Evolutionary conservation across 345 rosid genomes (phyloP).

Genomic region (Hypericum androsaemum): DNA sequence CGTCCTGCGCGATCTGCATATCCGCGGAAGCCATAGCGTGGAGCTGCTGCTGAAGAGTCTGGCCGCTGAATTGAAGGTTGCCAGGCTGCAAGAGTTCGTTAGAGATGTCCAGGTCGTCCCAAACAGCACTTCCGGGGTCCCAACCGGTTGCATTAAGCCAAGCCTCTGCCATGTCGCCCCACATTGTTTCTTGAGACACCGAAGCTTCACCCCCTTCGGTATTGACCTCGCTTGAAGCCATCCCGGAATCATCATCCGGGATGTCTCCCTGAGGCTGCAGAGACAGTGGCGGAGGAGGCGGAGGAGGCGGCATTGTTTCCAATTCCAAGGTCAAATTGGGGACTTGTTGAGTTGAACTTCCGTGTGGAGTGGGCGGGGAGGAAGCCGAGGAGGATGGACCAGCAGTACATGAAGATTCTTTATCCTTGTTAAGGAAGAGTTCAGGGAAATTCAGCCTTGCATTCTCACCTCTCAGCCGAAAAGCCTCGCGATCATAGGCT

Average conservation of each 20-base stretch:
- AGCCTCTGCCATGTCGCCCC: conserved; percentile 74
- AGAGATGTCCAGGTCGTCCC: conserved; percentile 74
- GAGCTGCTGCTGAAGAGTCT: conserved; percentile 25
- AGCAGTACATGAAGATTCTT: conserved; percentile 21
- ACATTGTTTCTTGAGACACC: conserved; percentile 34
- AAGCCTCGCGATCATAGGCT: conserved; percentile 91
- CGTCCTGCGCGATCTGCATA: conserved; percentile 23
- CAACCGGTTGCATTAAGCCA: conserved; percentile 82
- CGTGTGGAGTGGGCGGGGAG: conserved; percentile 18
- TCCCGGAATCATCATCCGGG: conserved; percentile 30
- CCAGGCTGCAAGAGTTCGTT: conserved; percentile 39
- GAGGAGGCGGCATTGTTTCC: conserved; percentile 8
- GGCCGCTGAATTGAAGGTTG: conserved; percentile 34
- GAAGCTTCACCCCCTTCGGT: conserved; percentile 21
- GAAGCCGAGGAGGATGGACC: conserved; percentile 16
- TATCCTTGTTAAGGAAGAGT: conserved; percentile 52
- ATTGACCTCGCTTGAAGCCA: conserved; percentile 23
- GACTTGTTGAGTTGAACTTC: conserved; percentile 17
- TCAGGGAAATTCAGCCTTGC: conserved; percentile 88
- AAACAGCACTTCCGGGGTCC: conserved; percentile 86
- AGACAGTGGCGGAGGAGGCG: conserved; percentile 5
- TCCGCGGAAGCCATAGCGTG: conserved; percentile 15
- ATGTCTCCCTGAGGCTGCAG: conserved; percentile 17
- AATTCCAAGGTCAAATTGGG: conserved; percentile 5
- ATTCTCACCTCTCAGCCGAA: conserved; percentile 71